Conservation (phyloP, 1,139 yeast species). For the Hansenula lynferdii region DNA sequence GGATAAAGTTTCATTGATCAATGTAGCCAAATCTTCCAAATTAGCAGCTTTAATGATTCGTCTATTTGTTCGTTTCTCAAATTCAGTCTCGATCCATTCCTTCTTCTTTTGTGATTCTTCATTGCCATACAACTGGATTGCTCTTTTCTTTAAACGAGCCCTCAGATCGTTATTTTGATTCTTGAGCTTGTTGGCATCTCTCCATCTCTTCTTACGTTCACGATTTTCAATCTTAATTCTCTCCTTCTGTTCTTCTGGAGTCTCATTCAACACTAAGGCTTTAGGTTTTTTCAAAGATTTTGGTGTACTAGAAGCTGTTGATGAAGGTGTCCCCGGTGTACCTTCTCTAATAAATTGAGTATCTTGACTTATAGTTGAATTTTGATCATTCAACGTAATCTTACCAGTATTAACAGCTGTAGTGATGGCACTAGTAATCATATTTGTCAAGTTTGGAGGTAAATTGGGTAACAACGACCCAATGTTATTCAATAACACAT, state of each 20-base stretch:
- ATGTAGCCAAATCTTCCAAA: conserved; percentile 19
- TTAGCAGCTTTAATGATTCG: conserved; percentile 34
- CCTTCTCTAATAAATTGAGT: neutral
- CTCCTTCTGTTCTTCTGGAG: conserved; percentile 42
- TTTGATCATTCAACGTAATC: conserved; percentile 6
- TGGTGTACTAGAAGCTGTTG: neutral
- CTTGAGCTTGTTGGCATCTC: conserved; percentile 74
- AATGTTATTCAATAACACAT: conserved; percentile 16
- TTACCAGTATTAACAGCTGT: conserved; percentile 13
- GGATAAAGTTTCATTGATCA: conserved; percentile 19
- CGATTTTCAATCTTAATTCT: conserved; percentile 66
- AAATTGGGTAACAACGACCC: conserved; percentile 20
- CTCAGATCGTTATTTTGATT: conserved; percentile 86
- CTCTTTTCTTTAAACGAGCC: conserved; percentile 70
- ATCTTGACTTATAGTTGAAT: neutral
- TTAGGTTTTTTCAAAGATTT: conserved; percentile 7
- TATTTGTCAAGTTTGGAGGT: conserved; percentile 23
- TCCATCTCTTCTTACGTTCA: conserved; percentile 87
- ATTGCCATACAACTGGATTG: conserved; percentile 61
- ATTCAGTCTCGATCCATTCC: conserved; percentile 78
- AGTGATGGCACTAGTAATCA: conserved; percentile 27
- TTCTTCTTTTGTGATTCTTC: conserved; percentile 50
- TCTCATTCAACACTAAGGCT: conserved; percentile 15
- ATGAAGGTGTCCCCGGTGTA: neutral
- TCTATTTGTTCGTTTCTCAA: conserved; percentile 56